phyloP scores from a whole-genome alignment of 805 yeast genomes.

The Debaryomyces castellii region DNA sequence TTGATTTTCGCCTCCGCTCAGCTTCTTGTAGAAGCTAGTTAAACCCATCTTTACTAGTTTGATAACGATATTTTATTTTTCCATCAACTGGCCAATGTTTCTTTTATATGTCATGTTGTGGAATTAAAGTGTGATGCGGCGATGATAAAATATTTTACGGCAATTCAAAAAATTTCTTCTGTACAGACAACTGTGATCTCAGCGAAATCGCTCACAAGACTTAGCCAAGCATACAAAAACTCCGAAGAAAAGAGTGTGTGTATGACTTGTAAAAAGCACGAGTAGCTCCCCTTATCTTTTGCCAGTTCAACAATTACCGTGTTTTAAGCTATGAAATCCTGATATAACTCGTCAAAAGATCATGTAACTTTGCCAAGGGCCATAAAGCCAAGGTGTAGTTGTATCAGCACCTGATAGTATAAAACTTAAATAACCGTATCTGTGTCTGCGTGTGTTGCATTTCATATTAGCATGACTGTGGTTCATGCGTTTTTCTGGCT shows the following conservation, averaged over 20 bases:
- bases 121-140: not conserved
- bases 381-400: too few relatives aligned
- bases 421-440: too few relatives aligned
- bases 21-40: not conserved
- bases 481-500: not conserved
- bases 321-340: too few relatives aligned
- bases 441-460: too few relatives aligned
- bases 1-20: not conserved
- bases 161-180: not conserved
- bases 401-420: too few relatives aligned
- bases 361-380: too few relatives aligned
- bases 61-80: not conserved
- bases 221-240: too few relatives aligned
- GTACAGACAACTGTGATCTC: not conserved
- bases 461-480: not conserved
- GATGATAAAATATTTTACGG: not conserved
- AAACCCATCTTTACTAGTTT: not conserved
- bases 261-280: too few relatives aligned
- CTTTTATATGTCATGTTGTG: not conserved
- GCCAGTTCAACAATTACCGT: too few relatives aligned
- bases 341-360: too few relatives aligned
- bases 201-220: not conserved
- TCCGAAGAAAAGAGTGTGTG: too few relatives aligned
- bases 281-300: too few relatives aligned
- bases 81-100: not conserved